These are phyloP conservation scores for Tephrocybe sp. DNA, from an alignment of 768 basidiomycete genomes.

Conservation along the genomic window DNA sequence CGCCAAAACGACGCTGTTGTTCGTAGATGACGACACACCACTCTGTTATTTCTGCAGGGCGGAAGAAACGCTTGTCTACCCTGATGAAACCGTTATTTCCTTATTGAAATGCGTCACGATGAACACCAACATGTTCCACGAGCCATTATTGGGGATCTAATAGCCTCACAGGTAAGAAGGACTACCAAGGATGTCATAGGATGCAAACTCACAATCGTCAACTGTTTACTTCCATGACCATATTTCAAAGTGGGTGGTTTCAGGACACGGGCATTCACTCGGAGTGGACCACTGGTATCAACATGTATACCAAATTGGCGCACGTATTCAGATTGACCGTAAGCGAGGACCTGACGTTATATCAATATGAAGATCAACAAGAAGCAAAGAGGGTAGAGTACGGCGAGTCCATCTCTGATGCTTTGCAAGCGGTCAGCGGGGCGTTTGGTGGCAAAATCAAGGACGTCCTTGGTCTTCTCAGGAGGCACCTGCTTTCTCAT, in stretches of 20 bases:
- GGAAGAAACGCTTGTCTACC: conserved; percentile 71
- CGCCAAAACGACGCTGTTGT: conserved; percentile 51
- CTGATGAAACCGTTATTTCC: conserved; percentile 29
- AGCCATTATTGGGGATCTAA: conserved; percentile 63
- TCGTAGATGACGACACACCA: conserved; percentile 74
- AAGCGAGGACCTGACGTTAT: conserved; percentile 49
- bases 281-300: conserved; percentile 48
- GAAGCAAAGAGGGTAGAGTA: conserved; percentile 25
- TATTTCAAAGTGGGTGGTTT: conserved; percentile 66
- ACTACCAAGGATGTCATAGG: neutral
- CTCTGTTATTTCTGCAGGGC: conserved; percentile 46
- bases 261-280: conserved; percentile 60
- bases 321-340: conserved; percentile 75
- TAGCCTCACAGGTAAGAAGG: neutral
- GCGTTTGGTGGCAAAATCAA: conserved; percentile 64
- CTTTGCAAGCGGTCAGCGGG: conserved; percentile 54
- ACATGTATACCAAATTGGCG: conserved; percentile 72
- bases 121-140: conserved; percentile 71
- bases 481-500: conserved; percentile 71
- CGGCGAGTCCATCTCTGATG: conserved; percentile 53
- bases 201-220: conserved; percentile 48
- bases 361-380: neutral
- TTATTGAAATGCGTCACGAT: neutral
- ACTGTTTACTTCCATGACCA: conserved; percentile 52
- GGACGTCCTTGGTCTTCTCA: conserved; percentile 60